These are phyloP conservation scores for Tulasnella sp. DNA, from an alignment of 768 basidiomycete species.

Conservation along the genomic window DNA sequence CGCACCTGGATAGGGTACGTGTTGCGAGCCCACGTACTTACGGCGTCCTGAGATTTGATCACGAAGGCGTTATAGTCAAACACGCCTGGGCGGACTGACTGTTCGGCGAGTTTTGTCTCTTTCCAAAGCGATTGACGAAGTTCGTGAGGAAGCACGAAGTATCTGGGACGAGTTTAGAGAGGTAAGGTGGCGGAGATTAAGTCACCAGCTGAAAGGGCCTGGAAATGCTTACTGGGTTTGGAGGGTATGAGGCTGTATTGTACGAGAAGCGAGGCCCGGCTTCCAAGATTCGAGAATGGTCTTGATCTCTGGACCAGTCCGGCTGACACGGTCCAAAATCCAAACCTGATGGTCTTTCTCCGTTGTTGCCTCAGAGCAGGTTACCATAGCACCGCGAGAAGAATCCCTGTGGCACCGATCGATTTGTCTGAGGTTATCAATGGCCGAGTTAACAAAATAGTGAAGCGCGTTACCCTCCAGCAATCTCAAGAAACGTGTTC, in stretches of 20 bases:
- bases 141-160: not conserved
- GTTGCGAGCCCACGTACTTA: not conserved
- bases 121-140: not conserved
- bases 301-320: not conserved
- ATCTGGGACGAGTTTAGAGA: not conserved
- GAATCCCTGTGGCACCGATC: no score
- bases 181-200: not conserved
- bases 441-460: no score
- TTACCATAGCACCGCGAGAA: no score
- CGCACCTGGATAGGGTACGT: not conserved
- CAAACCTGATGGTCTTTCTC: not conserved
- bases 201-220: not conserved
- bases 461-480: not conserved
- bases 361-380: no score
- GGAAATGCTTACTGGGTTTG: not conserved
- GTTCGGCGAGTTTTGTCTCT: not conserved
- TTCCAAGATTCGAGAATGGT: not conserved
- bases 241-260: not conserved
- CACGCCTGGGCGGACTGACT: not conserved
- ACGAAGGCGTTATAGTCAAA: not conserved
- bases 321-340: not conserved
- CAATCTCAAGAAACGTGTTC: no score
- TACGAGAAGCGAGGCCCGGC: not conserved
- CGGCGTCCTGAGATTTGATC: not conserved
- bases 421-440: no score